These are phyloP conservation scores for Exophiala spinifera DNA, from an alignment of 2,329 filamentous ascomycete genomes.

Conservation along the genomic window DNA sequence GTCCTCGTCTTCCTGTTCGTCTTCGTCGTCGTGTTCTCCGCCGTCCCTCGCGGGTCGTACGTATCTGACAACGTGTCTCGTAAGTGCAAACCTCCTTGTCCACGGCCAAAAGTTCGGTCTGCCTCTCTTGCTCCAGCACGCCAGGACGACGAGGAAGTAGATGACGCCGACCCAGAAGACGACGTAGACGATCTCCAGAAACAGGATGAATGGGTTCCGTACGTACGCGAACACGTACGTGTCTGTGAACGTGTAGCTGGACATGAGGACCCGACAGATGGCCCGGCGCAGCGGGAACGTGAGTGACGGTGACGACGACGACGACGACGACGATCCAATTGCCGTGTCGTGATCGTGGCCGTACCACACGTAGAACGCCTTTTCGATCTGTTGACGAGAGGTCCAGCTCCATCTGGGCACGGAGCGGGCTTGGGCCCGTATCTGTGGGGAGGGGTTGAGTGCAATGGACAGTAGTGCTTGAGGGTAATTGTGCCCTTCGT, in stretches of 20 bases:
- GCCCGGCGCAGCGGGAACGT: slow-evolving; percentile 7
- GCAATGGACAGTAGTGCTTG: background rate
- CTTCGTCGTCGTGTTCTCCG: no score
- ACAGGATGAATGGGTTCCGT: background rate
- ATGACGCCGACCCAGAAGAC: slow-evolving; percentile 2
- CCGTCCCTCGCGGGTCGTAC: background rate
- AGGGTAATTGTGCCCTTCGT: no score
- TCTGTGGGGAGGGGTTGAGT: background rate
- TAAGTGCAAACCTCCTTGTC: slow-evolving; percentile 41
- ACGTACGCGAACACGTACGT: background rate
- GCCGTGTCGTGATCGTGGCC: background rate
- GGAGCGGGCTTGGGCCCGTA: background rate
- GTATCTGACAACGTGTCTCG: background rate
- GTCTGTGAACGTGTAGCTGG: background rate
- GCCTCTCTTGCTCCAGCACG: slow-evolving; percentile 1
- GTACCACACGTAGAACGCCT: background rate
- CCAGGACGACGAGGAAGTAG: slow-evolving; percentile 9
- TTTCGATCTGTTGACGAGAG: background rate
- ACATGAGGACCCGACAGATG: slow-evolving; percentile 4
- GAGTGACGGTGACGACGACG: slow-evolving; percentile 10
- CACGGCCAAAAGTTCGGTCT: slow-evolving; percentile 29
- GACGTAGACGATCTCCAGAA: background rate
- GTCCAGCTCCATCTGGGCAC: background rate
- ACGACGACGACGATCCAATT: slow-evolving; percentile 11
- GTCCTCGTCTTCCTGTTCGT: background rate